Base-by-base conservation (phyloP, 495 filamentous ascomycete species). In the Pyrenula aspistea region DNA sequence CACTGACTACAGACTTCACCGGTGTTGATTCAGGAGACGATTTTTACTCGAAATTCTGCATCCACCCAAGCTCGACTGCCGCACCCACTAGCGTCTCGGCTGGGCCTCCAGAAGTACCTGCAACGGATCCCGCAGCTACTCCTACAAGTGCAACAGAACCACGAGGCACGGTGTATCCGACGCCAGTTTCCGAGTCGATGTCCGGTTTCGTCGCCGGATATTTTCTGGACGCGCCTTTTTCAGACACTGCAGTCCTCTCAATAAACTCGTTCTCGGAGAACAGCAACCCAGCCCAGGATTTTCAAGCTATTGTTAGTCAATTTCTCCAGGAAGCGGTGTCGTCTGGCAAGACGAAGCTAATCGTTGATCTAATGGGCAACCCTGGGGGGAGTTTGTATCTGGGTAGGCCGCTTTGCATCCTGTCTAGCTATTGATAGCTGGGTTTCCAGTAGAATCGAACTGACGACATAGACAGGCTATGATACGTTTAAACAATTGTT, bases 311-410 rank as follows among this genome's bases (percentile, higher is more conserved):
- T 11, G 19, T 48, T 11, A 19, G 19, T 19, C 54, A 55, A 31
- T 31, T 53, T 55, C 25, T 47, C 21, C 22, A 22, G 21, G 23
- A n/a, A 55, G 70, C 68, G 51, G 74, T 63, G 22, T 63, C 51
- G 1, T 54, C 55, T 20, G 69, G 67, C 8, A 78, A 76, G 60
- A 72, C 66, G 53, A 74, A 73, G 54, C 63, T 83, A 1, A 63
- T 83, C 25, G 77, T 84, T 53, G 81, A 84, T 56, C 58, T 84
- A 1, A 66, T 74, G 1, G 62, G 65, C 19, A 84, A 84, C 60
- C 65, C 63, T 0, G 81, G 80, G n/a, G 82, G 82, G 15, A 59
- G 67, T 55, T 58, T 71, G 25, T 55, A 60, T 1, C 57, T 57
- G 48, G 70, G n/a, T n/a, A n/a, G n/a, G n/a, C n/a, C n/a, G n/a